phyloP scores from a whole-genome alignment of 1,284 basidiomycete species.

The Malassezia arunalokei region DNA sequence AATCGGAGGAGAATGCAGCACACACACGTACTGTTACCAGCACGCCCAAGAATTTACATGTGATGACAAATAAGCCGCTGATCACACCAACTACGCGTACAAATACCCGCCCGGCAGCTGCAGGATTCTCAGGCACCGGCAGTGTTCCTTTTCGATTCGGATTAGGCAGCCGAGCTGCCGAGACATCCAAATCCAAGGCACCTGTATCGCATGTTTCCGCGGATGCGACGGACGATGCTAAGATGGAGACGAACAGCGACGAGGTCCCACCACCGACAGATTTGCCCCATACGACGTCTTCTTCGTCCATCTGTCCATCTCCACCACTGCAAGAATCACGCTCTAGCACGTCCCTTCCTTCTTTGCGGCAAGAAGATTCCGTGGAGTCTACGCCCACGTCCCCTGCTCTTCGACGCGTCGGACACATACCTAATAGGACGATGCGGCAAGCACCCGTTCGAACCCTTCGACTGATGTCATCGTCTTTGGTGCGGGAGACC shows the following conservation, averaged over 20 bases:
- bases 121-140: conserved; percentile 13
- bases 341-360: not conserved
- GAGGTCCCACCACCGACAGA: too few species aligned
- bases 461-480: conserved; percentile 4
- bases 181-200: not conserved
- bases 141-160: conserved; percentile 41
- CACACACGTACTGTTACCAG: not conserved
- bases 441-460: not conserved
- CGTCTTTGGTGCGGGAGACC: conserved; percentile 4
- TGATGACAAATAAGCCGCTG: not conserved
- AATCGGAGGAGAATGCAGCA: not conserved
- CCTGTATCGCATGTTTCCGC: not conserved
- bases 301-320: not conserved
- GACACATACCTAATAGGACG: not conserved
- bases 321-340: not conserved
- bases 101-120: not conserved
- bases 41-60: not conserved
- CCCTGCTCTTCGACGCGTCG: conserved; percentile 11
- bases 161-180: conserved; percentile 19
- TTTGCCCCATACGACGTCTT: not conserved
- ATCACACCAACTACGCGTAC: not conserved
- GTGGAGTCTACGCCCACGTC: not conserved
- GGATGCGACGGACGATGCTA: too few species aligned
- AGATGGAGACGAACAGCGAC: too few species aligned
- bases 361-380: not conserved